These are phyloP conservation scores for Cytospora piceicola DNA, from an alignment of 2,329 filamentous ascomycete genomes.

Conservation along the genomic window DNA sequence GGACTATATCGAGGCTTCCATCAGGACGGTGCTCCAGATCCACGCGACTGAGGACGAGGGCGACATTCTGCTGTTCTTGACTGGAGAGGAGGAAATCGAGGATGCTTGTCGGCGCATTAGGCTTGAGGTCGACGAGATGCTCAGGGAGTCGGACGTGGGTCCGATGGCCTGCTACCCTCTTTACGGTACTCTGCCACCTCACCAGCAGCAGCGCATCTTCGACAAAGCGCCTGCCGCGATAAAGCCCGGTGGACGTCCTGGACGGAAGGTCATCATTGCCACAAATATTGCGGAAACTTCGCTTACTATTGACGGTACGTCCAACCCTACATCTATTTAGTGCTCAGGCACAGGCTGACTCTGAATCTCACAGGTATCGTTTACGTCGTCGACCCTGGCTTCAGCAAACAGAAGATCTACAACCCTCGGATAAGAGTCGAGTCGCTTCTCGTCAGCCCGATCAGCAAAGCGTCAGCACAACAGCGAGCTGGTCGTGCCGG, in stretches of 20 bases:
- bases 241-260: conserved; percentile 77
- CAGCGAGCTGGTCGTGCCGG: conserved; percentile 98
- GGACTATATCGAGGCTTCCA: conserved; percentile 94
- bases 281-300: conserved; percentile 99
- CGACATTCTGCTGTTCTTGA: conserved; percentile 92
- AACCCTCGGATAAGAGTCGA: conserved; percentile 96
- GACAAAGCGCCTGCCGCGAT: conserved; percentile 78
- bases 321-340: neutral
- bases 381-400: conserved; percentile 98
- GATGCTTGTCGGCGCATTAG: conserved; percentile 91
- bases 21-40: conserved; percentile 94
- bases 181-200: conserved; percentile 89
- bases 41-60: conserved; percentile 91
- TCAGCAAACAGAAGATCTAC: conserved; percentile 99
- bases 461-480: conserved; percentile 96
- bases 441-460: conserved; percentile 94
- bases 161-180: conserved; percentile 90
- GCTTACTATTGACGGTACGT: conserved; percentile 85
- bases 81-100: conserved; percentile 98
- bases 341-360: conserved; percentile 7
- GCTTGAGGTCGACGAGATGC: conserved; percentile 89
- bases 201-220: conserved; percentile 95
- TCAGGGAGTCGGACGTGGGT: conserved; percentile 86
- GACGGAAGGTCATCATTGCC: conserved; percentile 91
- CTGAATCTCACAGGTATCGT: conserved; percentile 64